Evolutionary conservation across 2,329 filamentous ascomycete species (phyloP).

Genomic region (Nannizziopsis arthrosporioides): DNA sequence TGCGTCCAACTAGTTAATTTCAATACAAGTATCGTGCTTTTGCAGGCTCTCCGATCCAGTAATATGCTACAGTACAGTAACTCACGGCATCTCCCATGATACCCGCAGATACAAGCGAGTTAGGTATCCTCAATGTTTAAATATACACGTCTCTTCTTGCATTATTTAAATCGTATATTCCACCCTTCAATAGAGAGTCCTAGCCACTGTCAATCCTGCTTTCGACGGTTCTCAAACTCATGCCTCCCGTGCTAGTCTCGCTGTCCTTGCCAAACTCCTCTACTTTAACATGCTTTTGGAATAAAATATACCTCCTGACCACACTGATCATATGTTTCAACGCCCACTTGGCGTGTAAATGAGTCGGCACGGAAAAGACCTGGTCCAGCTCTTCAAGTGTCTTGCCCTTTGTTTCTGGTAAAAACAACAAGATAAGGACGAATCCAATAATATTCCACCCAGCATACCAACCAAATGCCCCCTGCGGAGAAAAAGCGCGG

Average conservation of each 20-base stretch:
- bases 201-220: slow-evolving; percentile 1
- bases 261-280: slow-evolving; percentile 27
- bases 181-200: neutral
- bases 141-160: neutral
- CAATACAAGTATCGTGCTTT: too few relatives aligned
- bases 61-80: too few relatives aligned
- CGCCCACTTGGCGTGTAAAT: slow-evolving; percentile 32
- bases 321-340: slow-evolving; percentile 30
- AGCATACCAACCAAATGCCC: slow-evolving; percentile 43
- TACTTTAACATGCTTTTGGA: slow-evolving; percentile 30
- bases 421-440: slow-evolving; percentile 35
- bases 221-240: slow-evolving; percentile 8
- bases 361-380: slow-evolving; percentile 43
- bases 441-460: slow-evolving; percentile 35
- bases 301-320: slow-evolving; percentile 26
- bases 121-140: neutral
- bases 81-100: too few relatives aligned
- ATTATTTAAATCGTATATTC: neutral
- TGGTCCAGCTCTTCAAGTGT: slow-evolving; percentile 41
- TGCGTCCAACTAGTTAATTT: too few relatives aligned
- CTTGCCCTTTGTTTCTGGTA: slow-evolving; percentile 33
- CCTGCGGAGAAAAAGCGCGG: slow-evolving; percentile 39
- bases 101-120: too few relatives aligned
- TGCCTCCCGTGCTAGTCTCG: slow-evolving; percentile 1
- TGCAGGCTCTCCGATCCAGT: too few relatives aligned